Conservation (phyloP, 352 stramenopile genomes). For the Phytophthora macrochlamydospora region DNA sequence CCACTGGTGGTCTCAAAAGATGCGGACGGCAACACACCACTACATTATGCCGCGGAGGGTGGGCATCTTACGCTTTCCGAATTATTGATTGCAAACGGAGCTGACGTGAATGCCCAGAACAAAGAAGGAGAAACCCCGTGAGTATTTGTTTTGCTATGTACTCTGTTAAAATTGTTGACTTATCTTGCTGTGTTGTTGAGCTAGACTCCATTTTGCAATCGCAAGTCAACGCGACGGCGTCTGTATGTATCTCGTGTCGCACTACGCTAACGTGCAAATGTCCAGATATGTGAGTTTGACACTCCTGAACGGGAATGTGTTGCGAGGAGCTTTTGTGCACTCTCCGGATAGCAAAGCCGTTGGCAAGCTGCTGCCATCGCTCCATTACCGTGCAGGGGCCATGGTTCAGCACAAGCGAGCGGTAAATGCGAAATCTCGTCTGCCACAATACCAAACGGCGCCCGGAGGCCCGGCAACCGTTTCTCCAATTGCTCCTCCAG, state of each 20-base stretch:
- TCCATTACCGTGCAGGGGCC: constrained; percentile 47
- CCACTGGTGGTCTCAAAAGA: constrained; percentile 71
- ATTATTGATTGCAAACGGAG: constrained; percentile 63
- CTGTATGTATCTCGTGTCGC: constrained; percentile 61
- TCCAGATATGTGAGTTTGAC: constrained; percentile 63
- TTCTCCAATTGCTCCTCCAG: constrained; percentile 18
- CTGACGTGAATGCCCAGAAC: constrained; percentile 83
- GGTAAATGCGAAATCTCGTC: constrained; percentile 9
- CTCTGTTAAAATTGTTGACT: background rate
- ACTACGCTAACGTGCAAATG: constrained; percentile 69
- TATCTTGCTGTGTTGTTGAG: constrained; percentile 2
- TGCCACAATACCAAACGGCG: constrained; percentile 23
- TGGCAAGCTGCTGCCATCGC: constrained; percentile 67
- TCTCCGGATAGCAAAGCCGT: constrained; percentile 45
- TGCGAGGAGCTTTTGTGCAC: constrained; percentile 70
- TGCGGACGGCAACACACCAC: constrained; percentile 66
- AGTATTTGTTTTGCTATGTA: constrained; percentile 12
- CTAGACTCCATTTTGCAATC: constrained; percentile 81
- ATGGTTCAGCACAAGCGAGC: constrained; percentile 27
- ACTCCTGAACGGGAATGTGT: constrained; percentile 52
- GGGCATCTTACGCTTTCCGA: constrained; percentile 72
- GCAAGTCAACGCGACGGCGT: constrained; percentile 76
- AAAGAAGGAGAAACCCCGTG: constrained; percentile 80
- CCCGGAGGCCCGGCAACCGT: constrained; percentile 18
- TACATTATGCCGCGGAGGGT: constrained; percentile 80